Evolutionary conservation across 805 yeast species (phyloP).

Genomic region (Cyberlindnera mrakii): DNA sequence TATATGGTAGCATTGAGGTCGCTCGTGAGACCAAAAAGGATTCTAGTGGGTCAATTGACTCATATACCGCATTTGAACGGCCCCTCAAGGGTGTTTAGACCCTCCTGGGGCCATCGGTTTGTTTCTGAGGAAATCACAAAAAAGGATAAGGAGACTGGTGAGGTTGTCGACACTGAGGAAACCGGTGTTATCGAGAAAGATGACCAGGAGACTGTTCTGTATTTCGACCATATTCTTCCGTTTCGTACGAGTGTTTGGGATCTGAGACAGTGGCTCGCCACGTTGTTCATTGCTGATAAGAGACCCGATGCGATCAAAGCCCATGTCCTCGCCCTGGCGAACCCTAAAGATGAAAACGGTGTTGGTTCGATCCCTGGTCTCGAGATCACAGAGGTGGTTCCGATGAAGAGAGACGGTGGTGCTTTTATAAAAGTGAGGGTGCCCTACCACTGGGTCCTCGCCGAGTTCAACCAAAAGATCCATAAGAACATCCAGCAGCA

Average conservation of each 20-base stretch:
- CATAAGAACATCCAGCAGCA: conserved; percentile 38
- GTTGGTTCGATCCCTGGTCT: conserved; percentile 34
- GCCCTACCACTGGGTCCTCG: conserved; percentile 43
- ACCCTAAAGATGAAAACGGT: conserved; percentile 25
- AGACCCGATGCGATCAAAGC: conserved; percentile 34
- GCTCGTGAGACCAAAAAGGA: background rate
- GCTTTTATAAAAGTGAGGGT: conserved; percentile 77
- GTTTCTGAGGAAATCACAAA: conserved; percentile 35
- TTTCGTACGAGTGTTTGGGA: conserved; percentile 39
- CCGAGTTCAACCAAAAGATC: conserved; percentile 48
- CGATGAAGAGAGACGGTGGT: conserved; percentile 84
- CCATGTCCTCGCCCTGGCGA: conserved; percentile 33
- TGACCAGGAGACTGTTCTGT: conserved; percentile 44
- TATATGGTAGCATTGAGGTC: background rate
- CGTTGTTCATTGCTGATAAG: conserved; percentile 29
- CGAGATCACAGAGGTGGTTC: conserved; percentile 53
- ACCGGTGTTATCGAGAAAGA: conserved; percentile 53
- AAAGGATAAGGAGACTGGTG: conserved; percentile 46
- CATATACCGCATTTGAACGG: background rate
- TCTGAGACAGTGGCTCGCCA: conserved; percentile 36
- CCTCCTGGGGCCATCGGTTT: conserved; percentile 16
- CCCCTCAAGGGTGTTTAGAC: background rate
- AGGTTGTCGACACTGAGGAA: conserved; percentile 44
- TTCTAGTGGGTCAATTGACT: background rate
- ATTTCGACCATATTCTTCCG: conserved; percentile 52